Percentiles rank a stretch among this genome's conserved stretches.
phyloP scores from a whole-genome alignment of 768 basidiomycete genomes.

The Leccinum fibrillosum region DNA sequence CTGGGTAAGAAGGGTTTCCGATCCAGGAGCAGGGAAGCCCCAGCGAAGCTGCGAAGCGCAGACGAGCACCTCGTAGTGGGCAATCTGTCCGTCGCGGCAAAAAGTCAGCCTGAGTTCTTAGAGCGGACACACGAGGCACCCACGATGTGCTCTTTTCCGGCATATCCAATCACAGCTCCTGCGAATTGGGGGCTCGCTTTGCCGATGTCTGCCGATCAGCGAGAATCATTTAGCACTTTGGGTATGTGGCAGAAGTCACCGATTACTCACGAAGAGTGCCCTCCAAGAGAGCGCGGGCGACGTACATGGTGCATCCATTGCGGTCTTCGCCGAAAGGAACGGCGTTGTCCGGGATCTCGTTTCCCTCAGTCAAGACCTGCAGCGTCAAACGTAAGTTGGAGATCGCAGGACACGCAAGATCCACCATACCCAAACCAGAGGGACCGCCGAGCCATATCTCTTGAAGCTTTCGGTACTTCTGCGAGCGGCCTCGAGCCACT shows the following conservation, averaged over 20 bases:
- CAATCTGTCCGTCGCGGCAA: slow-evolving; percentile 19
- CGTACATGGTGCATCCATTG: slow-evolving; percentile 25
- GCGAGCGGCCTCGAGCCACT: slow-evolving; percentile 29
- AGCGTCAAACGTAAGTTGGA: neutral
- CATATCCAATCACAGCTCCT: slow-evolving; percentile 32
- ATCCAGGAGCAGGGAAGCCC: slow-evolving; percentile 21
- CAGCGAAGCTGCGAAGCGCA: slow-evolving; percentile 33
- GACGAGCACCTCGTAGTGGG: slow-evolving; percentile 34
- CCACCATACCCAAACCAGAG: slow-evolving; percentile 30
- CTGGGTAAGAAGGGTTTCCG: slow-evolving; percentile 15
- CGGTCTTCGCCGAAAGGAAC: slow-evolving; percentile 33
- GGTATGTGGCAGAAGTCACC: neutral
- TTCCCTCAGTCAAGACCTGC: slow-evolving; percentile 30
- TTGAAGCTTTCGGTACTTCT: slow-evolving; percentile 30
- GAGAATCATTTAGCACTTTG: neutral
- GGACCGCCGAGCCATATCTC: slow-evolving; percentile 26
- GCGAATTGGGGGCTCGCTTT: slow-evolving; percentile 31
- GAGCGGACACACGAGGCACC: neutral
- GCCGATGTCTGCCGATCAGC: slow-evolving; percentile 29
- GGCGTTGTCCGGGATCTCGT: slow-evolving; percentile 32
- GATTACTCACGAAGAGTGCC: slow-evolving; percentile 27
- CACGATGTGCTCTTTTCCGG: slow-evolving; percentile 34
- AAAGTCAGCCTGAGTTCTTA: neutral
- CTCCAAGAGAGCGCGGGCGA: slow-evolving; percentile 32
- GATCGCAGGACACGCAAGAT: neutral